Base-by-base conservation (phyloP, 129 eudicot species). In the Solidago caesia region DNA sequence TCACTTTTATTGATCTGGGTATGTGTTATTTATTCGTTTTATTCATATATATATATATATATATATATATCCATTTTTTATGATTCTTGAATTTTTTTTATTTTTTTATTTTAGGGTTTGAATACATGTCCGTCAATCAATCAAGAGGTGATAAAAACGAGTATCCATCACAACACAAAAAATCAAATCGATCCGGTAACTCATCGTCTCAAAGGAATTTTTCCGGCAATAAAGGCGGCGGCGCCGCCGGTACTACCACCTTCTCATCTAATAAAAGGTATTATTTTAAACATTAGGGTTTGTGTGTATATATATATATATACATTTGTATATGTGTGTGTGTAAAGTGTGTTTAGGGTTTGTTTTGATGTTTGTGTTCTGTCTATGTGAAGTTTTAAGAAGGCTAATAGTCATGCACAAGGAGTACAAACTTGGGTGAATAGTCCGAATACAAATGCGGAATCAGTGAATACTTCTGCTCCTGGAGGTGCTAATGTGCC, bases 61-160 rank as follows among this genome's bases (percentile, higher is more conserved):
- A 1, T 0, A 33, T 33, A 1, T 33, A 33, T 33, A 33, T 33
- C 3, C 2, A 33, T 33, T 33, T 33, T 33, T 0, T 33, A 33
- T 33, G 3, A 33, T 33, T 33, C 39, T 1, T 33, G 39, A 33
- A 0, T 33, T 33, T 33, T 33, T 33, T 33, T 52, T 52, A 7
- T 13, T 53, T 11, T 51, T 10, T 10, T 4, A 29, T 5, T 33
- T 21, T 70, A 77, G 83, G 82, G 76, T 72, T 68, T 72, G 88
- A 55, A 88, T 91, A 61, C 89, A 95, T 95, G 99, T 88, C 96
- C 97, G 78, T 71, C 77, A 95, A 87, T 91, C 99, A 87, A 91
- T 83, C 96, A 65, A 88, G 88, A 78, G 77, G 77, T 80, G 92
- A 90, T 5, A 94, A 83, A 85, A 86, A 75, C 89, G 99, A 33